phyloP scores from a whole-genome alignment of 805 yeast genomes.

The Candida arabinofermentans region DNA sequence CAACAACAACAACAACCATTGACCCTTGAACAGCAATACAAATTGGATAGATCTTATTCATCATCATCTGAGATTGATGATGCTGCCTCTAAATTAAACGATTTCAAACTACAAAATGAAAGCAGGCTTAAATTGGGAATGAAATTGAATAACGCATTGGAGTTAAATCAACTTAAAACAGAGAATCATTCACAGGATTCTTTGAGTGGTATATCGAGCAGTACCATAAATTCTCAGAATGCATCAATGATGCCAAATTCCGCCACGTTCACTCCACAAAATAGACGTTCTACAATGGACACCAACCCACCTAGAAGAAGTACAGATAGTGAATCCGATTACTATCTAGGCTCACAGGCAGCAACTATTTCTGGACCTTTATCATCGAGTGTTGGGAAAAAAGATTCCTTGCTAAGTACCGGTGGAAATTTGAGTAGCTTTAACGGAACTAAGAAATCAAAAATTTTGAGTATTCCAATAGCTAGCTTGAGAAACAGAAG shows the following conservation, averaged over 20 bases:
- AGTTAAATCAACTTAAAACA: background rate
- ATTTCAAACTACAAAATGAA: conserved; percentile 26
- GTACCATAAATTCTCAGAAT: background rate
- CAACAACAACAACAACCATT: background rate
- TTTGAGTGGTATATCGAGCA: conserved; percentile 2
- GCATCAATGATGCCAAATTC: background rate
- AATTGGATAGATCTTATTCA: conserved; percentile 7
- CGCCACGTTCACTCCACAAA: background rate
- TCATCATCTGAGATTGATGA: conserved; percentile 22
- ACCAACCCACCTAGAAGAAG: background rate
- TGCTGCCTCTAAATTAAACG: conserved; percentile 26
- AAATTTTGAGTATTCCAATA: conserved; percentile 30
- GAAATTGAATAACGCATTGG: conserved; percentile 18
- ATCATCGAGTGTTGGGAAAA: background rate
- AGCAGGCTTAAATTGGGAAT: conserved; percentile 26
- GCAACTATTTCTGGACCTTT: background rate
- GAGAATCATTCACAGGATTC: conserved; percentile 22
- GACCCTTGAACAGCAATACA: background rate
- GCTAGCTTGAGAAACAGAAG: conserved; percentile 25
- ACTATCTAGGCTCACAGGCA: background rate
- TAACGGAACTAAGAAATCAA: conserved; percentile 14
- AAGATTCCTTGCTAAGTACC: background rate
- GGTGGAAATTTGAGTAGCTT: background rate
- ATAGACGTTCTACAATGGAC: background rate
- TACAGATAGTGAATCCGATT: background rate